Base-by-base conservation (phyloP, 345 rosid species). In the Pseudoturritis turrita region DNA sequence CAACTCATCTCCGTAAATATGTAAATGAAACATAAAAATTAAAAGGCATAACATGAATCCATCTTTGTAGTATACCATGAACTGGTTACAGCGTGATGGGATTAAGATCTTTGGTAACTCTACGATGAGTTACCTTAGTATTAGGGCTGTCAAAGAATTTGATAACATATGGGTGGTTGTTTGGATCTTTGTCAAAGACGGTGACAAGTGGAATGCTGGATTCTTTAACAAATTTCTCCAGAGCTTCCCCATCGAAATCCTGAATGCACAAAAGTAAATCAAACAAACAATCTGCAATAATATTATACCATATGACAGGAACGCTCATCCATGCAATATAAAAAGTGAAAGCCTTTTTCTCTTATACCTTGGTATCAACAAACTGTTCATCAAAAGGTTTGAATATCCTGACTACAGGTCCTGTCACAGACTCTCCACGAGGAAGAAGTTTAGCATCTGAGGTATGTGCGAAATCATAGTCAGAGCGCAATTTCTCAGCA, bases 381-480 rank as follows among this genome's bases (percentile, higher is more conserved):
- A 83, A 79, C 40, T 80, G 86, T 71, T 95, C 97, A 68, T 95
- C 99, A 73, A 95, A 95, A 55, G 97, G 99, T 84, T 95, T 95
- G 74, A 91, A 85, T 65, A 95, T 72, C 86, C 97, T 88, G 68
- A 95, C 88, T 4, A 87, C 43, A 43, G 99, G 96, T 29, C 96
- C 98, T 29, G 90, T 44, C n/a, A 86, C 84, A 2, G 88, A 75
- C 7, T 95, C 99, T 35, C 97, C 99, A 28, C 86, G 85, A 7
- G 99, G 93, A 79, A 95, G 97, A 74, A 84, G 81, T 52, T 91
- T 91, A 39, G 88, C 96, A 79, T 88, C 86, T 51, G 71, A 76
- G 76, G 96, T 83, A 65, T 95, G 99, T 59, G 87, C 90, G 77
- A 95, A 95, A 15, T 87, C 97, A 68, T 83, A 87, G 29, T 89